Evolutionary conservation across 1,139 yeast genomes (phyloP).

Genomic region (Taiozyma sp.): DNA sequence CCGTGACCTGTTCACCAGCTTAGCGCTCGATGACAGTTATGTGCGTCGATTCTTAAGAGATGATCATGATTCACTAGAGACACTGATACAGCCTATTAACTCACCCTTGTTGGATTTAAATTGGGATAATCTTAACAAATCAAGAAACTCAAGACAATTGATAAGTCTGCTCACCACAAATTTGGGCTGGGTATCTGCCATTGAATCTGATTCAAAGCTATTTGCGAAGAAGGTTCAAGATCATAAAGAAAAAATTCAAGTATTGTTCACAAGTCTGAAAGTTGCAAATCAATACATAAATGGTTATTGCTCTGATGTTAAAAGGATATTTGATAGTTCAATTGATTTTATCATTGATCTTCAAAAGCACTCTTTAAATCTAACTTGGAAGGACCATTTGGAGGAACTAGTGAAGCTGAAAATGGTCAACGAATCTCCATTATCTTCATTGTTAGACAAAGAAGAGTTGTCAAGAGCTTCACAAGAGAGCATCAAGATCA

Average conservation of each 20-base stretch:
- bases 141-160: constrained; percentile 21
- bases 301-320: constrained; percentile 45
- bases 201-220: constrained; percentile 38
- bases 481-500: constrained; percentile 24
- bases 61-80: constrained; percentile 9
- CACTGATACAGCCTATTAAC: constrained; percentile 37
- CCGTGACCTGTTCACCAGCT: constrained; percentile 42
- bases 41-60: constrained; percentile 10
- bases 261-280: constrained; percentile 47
- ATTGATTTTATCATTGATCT: constrained; percentile 43
- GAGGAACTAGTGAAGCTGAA: constrained; percentile 37
- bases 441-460: constrained; percentile 28
- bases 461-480: constrained; percentile 25
- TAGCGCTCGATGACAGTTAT: constrained; percentile 6
- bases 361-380: constrained; percentile 41
- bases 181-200: constrained; percentile 49
- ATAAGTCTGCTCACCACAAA: constrained; percentile 38
- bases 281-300: constrained; percentile 57
- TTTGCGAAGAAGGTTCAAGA: constrained; percentile 28
- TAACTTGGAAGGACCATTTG: constrained; percentile 45
- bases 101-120: constrained; percentile 36
- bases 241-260: constrained; percentile 25
- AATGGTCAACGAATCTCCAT: constrained; percentile 19
- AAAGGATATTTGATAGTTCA: constrained; percentile 46
- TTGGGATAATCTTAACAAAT: constrained; percentile 11